Evolutionary conservation across 2,329 filamentous ascomycete species (phyloP).

Genomic region (Colletotrichum echinochloae): DNA sequence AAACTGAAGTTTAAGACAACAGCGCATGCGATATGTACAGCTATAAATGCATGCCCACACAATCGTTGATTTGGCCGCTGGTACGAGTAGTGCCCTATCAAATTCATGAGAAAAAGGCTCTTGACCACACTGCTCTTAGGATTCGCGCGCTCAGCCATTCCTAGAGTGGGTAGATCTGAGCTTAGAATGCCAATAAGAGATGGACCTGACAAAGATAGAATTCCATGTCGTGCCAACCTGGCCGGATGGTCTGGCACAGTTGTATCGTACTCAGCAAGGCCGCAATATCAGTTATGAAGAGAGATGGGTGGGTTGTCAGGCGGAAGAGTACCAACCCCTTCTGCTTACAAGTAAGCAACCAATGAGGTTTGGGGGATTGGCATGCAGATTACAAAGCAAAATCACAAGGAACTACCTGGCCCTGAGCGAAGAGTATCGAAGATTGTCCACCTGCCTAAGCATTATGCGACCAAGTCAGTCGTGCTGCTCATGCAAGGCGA

Average conservation of each 20-base stretch:
- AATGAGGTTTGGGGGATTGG: not conserved
- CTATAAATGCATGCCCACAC: no score
- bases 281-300: not conserved
- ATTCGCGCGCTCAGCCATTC: not conserved
- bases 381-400: constrained; percentile 10
- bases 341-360: not conserved
- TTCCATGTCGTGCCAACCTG: not conserved
- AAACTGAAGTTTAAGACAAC: no score
- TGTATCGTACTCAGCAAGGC: not conserved
- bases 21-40: not conserved
- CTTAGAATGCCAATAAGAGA: not conserved
- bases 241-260: not conserved
- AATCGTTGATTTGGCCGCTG: not conserved
- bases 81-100: no score
- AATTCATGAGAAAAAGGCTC: not conserved
- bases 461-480: not conserved
- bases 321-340: not conserved
- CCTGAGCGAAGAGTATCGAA: not conserved
- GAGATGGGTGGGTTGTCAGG: not conserved
- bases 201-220: not conserved
- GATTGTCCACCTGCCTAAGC: not conserved
- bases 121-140: no score
- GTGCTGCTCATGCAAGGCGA: not conserved
- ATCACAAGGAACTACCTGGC: not conserved
- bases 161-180: not conserved